A percentile compares a stretch with the other conserved stretches of the same genome.
phyloP scores from a whole-genome alignment of 495 filamentous ascomycete species.

The Neurospora sp. region DNA sequence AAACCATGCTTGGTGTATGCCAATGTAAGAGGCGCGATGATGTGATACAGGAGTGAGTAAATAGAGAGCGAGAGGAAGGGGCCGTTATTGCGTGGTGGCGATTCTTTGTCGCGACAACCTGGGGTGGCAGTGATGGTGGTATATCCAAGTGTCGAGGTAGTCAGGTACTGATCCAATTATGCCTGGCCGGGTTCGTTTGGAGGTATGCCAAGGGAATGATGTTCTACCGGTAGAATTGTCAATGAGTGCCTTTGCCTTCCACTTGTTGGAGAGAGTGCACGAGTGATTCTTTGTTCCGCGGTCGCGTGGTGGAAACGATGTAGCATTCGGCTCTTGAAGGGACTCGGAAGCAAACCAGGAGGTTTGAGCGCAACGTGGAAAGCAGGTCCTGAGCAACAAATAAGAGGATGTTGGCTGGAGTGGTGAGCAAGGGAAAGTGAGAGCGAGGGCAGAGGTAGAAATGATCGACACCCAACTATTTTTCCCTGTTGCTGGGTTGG shows the following conservation, averaged over 20 bases:
- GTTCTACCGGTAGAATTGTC: not conserved
- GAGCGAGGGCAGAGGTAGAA: not conserved
- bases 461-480: not conserved
- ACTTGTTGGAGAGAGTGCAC: not conserved
- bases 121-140: not conserved
- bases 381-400: not conserved
- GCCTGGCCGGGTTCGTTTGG: not conserved
- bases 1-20: conserved; percentile 13
- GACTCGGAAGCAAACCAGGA: not conserved
- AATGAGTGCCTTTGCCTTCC: not conserved
- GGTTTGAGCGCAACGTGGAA: not conserved
- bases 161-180: not conserved
- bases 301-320: not conserved
- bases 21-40: not conserved
- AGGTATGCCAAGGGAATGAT: not conserved
- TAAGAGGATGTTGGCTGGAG: not conserved
- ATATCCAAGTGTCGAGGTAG: not conserved
- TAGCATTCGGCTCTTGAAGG: not conserved
- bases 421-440: not conserved
- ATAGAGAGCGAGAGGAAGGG: not conserved
- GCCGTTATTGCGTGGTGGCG: not conserved
- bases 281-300: not conserved
- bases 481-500: not conserved
- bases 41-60: not conserved
- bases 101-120: not conserved